Evolutionary conservation across 331 rosid species (phyloP), one percentile per base, ranked within the genome.

Genomic region (Ulmus americana): DNA sequence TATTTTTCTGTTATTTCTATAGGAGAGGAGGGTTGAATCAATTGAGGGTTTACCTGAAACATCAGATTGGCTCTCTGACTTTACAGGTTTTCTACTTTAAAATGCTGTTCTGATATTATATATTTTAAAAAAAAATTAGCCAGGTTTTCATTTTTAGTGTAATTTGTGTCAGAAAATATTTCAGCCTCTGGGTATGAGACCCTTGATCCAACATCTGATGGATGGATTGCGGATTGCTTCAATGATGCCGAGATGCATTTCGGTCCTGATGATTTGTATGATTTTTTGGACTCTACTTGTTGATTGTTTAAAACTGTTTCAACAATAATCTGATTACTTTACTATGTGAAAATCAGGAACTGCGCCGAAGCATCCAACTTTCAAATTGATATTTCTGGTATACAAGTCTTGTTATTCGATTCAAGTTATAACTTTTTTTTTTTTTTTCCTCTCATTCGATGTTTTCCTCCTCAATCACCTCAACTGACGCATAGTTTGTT

Each of bases 191-290:
- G 80, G 72, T 79, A 65, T 66, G 96, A 83, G 69, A 79, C 77
- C 55, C 76, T 83, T 66, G 88, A 83, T 68, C 79, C 61, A 22
- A 79, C 98, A 58, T 67, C 84, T 69, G 95, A 85, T 62, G 88
- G 55, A 45, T 92, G 98, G 98, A 81, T 92, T 68, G 72, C 90
- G 2, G 95, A 86, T 39, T 92, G 88, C 88, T 75, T 92, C 11
- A 92, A 82, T 60, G 90, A 89, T 59, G 50, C 91, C 46, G 81
- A 74, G 53, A 82, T 92, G 91, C 77, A 80, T 61, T 70, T 86
- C 75, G 82, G 83, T 79, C 78, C 90, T 28, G 91, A 89, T 47
- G 81, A 87, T 45, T 38, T 86, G 98, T 92, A 92, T 57, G 94
- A 81, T 69, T 79, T 69, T 83, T 46, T 54, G 11, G 18, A 52